Evolutionary conservation across 2,329 filamentous ascomycete species (phyloP).

Genomic region (Cordyceps farinosa): DNA sequence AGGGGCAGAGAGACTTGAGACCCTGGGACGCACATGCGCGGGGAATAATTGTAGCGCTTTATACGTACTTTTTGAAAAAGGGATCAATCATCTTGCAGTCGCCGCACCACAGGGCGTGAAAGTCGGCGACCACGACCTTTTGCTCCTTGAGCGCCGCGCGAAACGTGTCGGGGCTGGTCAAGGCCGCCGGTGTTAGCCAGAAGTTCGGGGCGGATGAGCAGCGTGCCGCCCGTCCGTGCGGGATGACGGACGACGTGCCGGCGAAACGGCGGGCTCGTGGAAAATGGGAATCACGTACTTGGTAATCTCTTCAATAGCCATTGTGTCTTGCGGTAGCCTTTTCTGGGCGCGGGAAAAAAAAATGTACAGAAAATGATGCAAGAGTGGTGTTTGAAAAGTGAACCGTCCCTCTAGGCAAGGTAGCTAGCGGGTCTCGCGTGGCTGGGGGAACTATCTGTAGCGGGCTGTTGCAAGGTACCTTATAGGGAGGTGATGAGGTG

Average conservation of each 20-base stretch:
- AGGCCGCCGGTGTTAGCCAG: not conserved
- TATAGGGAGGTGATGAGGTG: too few relatives aligned
- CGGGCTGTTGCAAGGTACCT: too few relatives aligned
- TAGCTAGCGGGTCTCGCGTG: slow-evolving; percentile 1
- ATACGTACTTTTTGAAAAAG: slow-evolving; percentile 42
- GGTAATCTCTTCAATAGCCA: slow-evolving; percentile 18
- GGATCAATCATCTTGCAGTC: slow-evolving; percentile 86
- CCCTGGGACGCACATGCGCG: not conserved
- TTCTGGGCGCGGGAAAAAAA: not conserved
- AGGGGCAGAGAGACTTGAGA: not conserved
- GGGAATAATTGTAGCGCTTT: not conserved
- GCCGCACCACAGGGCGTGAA: slow-evolving; percentile 83
- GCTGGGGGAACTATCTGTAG: too few relatives aligned
- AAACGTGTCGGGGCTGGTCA: slow-evolving; percentile 14
- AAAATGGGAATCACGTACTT: not conserved
- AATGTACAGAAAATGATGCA: not conserved
- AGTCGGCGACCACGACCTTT: slow-evolving; percentile 70
- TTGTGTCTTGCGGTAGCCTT: not conserved
- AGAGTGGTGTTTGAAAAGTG: not conserved
- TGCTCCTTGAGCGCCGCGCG: slow-evolving; percentile 27
- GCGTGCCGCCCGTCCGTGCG: not conserved
- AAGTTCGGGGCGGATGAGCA: not conserved
- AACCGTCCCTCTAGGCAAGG: not conserved
- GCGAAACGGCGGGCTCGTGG: not conserved
- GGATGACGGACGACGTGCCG: too few relatives aligned